Base-by-base conservation (phyloP, 495 filamentous ascomycete species). In the Pseudomonodictys pantanalensis region DNA sequence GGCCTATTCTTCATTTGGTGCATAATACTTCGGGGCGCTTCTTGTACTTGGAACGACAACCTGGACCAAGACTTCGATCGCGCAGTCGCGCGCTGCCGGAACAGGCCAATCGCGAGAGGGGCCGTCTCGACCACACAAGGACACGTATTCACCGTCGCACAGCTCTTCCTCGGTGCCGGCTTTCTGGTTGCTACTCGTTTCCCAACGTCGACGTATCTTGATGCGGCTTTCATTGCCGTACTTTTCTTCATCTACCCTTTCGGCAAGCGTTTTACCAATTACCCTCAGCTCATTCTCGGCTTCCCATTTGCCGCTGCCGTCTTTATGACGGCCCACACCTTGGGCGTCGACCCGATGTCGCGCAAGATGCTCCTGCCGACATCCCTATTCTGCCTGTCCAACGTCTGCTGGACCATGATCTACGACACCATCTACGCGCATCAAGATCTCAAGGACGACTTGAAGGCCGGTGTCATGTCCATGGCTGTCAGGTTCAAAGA, bases 361-460 rank as follows among this genome's bases (percentile, higher is more conserved):
- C 7, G 11, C 15, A 24, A 24, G 2, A 45, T 42, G 9, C 12
- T 7, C 17, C 7, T 45, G 4, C 6, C 11, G n/a, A 48, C 28
- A 9, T 3, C 18, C 1, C 17, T 41, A 9, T 17, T 54, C 20
- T 41, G 3, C 17, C 9, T 26, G 32, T 60, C 70, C 0, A 67
- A 61, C 24, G 53, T 76, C 7, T 17, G 73, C 7, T 79, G 76
- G 76, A 77, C 74, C 0, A 67, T 77, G 6, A 70, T 72, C 7
- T 79, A 75, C 63, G 79, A 80, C 57, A 78, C 72, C 1, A 67
- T 80, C 20, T 80, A 80, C 54, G 76, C 77, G 1, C 71, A 76
- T 57, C 77, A 79, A 56, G 77, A 80, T 62, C 12, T 72, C 8
- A 56, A 60, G 15, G 76, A 79, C 44, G 79, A 81, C 55, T 52